Evolutionary conservation across 305 asterid species (phyloP).

Genomic region (Caryopteris hybrid): DNA sequence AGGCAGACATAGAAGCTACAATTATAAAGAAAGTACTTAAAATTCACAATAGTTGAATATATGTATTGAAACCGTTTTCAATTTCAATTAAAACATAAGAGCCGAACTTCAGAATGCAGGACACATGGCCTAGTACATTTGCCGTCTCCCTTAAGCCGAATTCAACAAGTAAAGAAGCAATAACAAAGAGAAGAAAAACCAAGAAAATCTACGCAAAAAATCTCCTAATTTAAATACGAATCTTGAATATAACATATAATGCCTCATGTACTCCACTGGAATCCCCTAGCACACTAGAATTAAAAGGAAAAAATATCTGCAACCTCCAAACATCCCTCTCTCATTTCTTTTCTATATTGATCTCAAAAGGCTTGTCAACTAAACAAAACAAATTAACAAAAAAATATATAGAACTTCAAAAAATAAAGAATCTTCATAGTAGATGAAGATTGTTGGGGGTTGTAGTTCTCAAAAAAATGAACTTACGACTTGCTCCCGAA

Average conservation of each 20-base stretch:
- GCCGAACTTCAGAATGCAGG: not conserved
- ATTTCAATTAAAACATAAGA: not conserved
- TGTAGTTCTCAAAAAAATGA: not conserved
- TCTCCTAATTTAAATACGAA: too few species aligned
- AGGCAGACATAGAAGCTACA: too few species aligned
- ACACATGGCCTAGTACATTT: not conserved
- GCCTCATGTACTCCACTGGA: not conserved
- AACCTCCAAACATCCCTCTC: not conserved
- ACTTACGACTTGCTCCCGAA: conserved; percentile 81
- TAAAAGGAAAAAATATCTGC: not conserved
- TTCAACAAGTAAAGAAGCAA: not conserved
- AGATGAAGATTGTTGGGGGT: not conserved
- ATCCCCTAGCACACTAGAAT: not conserved
- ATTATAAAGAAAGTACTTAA: too few species aligned
- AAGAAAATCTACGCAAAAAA: too few species aligned
- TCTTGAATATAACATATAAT: not conserved
- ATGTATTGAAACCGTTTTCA: not conserved
- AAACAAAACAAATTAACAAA: not conserved
- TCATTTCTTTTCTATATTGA: not conserved
- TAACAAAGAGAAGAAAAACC: not conserved
- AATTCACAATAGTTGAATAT: not conserved
- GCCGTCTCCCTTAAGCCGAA: not conserved
- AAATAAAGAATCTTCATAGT: not conserved
- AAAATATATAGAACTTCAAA: not conserved
- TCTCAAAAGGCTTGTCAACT: not conserved